These are phyloP conservation scores for Phytophthora pistaciae DNA, from an alignment of 352 stramenopile species.

Conservation along the genomic window DNA sequence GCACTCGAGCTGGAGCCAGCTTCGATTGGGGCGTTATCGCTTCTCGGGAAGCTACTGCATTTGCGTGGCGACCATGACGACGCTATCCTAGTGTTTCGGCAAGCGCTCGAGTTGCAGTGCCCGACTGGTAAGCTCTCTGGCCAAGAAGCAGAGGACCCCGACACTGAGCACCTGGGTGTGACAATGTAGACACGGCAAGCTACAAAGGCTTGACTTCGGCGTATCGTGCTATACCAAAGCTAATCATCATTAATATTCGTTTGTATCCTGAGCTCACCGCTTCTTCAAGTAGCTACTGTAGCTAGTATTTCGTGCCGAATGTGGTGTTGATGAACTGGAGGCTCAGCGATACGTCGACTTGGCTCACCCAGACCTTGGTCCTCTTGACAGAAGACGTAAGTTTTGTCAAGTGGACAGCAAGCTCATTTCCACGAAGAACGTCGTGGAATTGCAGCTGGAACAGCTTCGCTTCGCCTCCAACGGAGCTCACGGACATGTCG, in stretches of 20 bases:
- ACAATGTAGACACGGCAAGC: conserved; percentile 33
- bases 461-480: conserved; percentile 12
- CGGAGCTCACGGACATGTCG: conserved; percentile 29
- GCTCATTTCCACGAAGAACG: conserved; percentile 33
- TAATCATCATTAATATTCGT: conserved; percentile 16
- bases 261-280: background rate
- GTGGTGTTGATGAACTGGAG: conserved; percentile 60
- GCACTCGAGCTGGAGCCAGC: conserved; percentile 53
- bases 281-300: background rate
- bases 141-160: conserved; percentile 5
- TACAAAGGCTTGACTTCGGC: conserved; percentile 24
- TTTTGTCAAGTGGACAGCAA: conserved; percentile 29
- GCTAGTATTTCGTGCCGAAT: conserved; percentile 56
- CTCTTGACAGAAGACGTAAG: conserved; percentile 29
- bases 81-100: conserved; percentile 71
- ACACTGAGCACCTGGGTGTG: conserved; percentile 29
- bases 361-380: conserved; percentile 26
- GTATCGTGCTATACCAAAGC: conserved; percentile 10
- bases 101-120: conserved; percentile 66
- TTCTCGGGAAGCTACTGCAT: conserved; percentile 73
- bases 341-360: conserved; percentile 51
- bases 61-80: conserved; percentile 73
- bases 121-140: conserved; percentile 23
- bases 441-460: conserved; percentile 41
- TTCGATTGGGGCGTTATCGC: conserved; percentile 63